phyloP scores from a whole-genome alignment of 805 yeast genomes.

The Tetrapisispora namnaoensis region DNA sequence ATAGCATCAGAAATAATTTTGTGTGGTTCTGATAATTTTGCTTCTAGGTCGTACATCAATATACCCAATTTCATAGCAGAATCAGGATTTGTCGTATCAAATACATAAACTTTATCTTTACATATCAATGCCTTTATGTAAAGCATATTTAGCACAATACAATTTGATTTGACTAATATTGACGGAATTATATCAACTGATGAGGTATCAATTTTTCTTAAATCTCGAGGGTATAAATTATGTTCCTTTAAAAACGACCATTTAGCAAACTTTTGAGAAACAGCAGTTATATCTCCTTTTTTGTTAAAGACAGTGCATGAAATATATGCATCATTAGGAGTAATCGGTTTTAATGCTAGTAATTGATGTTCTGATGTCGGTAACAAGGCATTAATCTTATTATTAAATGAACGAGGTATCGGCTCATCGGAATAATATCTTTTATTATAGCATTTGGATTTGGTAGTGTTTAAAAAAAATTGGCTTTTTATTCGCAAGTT shows the following conservation, averaged over 20 bases:
- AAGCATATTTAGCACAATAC: constrained; percentile 71
- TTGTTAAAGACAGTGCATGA: constrained; percentile 74
- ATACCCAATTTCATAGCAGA: constrained; percentile 64
- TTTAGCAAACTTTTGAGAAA: constrained; percentile 72
- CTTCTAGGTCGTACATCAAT: constrained; percentile 75
- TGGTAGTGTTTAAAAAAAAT: no score
- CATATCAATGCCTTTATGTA: constrained; percentile 88
- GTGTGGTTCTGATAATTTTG: constrained; percentile 38
- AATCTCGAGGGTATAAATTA: constrained; percentile 73
- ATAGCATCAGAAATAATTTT: constrained; percentile 1
- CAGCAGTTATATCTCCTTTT: constrained; percentile 64
- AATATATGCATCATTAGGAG: constrained; percentile 41
- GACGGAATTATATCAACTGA: constrained; percentile 81
- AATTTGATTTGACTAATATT: constrained; percentile 65
- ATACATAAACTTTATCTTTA: constrained; percentile 66
- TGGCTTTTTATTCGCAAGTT: neutral
- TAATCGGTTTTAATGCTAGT: constrained; percentile 29
- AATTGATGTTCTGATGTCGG: constrained; percentile 6
- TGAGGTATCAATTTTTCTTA: constrained; percentile 68
- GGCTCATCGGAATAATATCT: neutral
- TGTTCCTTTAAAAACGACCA: constrained; percentile 65
- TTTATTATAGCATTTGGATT: neutral
- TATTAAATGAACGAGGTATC: neutral
- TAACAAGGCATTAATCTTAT: neutral
- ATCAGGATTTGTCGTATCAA: constrained; percentile 50